These are phyloP conservation scores for Phytophthora citrophthora DNA, from an alignment of 352 stramenopile species.

Conservation along the genomic window DNA sequence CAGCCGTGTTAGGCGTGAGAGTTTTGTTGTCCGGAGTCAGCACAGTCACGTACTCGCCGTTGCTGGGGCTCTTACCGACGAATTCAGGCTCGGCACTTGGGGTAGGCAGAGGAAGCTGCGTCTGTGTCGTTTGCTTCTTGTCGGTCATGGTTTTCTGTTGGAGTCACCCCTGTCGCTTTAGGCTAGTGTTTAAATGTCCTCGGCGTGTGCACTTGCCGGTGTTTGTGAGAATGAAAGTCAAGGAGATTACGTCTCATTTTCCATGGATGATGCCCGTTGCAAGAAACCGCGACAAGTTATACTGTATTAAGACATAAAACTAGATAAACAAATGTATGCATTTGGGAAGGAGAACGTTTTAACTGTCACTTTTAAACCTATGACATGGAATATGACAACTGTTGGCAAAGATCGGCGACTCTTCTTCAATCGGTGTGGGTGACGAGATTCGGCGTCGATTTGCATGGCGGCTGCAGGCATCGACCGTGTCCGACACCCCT, in stretches of 20 bases:
- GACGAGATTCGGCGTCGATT: constrained; percentile 8
- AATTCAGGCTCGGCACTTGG: constrained; percentile 24
- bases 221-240: constrained; percentile 20
- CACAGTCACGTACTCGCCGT: constrained; percentile 46
- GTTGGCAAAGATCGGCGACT: constrained; percentile 23
- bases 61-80: constrained; percentile 30
- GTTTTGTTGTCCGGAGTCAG: constrained; percentile 42
- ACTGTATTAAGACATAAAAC: constrained; percentile 16
- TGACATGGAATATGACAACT: constrained; percentile 4
- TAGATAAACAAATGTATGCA: neutral
- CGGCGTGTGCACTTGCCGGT: neutral
- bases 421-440: constrained; percentile 20
- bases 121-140: constrained; percentile 30
- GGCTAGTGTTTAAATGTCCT: neutral
- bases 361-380: neutral
- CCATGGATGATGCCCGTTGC: constrained; percentile 18
- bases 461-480: constrained; percentile 9
- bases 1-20: neutral
- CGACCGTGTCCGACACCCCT: constrained; percentile 1
- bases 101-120: constrained; percentile 26
- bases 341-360: neutral
- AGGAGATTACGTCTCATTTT: constrained; percentile 21
- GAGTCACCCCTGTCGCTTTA: constrained; percentile 8
- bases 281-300: constrained; percentile 14
- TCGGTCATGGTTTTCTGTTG: constrained; percentile 24